Conservation (phyloP, 192 early-diverging fungal species). For the Coemansia sp. region DNA sequence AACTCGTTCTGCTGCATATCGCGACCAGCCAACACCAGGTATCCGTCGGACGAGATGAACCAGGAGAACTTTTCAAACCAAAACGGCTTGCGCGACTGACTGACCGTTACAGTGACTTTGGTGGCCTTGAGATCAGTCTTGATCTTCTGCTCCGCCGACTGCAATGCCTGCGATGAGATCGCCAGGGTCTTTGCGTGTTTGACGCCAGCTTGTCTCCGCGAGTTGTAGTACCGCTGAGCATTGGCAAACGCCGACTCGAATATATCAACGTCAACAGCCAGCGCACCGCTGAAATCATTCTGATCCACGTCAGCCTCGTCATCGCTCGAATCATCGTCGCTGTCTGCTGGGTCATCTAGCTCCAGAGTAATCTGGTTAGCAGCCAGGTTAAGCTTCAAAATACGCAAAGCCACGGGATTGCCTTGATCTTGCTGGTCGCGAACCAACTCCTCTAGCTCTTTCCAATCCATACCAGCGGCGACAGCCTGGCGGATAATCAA, state of each 20-base stretch:
- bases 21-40: slow-evolving; percentile 88
- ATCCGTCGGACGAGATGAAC: slow-evolving; percentile 93
- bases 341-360: slow-evolving; percentile 59
- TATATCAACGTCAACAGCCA: slow-evolving; percentile 83
- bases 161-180: slow-evolving; percentile 82
- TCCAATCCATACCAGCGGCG: slow-evolving; percentile 95
- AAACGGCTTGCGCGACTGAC: slow-evolving; percentile 85
- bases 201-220: slow-evolving; percentile 76
- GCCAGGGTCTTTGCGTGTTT: slow-evolving; percentile 93
- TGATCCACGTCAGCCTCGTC: slow-evolving; percentile 22
- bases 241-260: slow-evolving; percentile 87
- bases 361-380: slow-evolving; percentile 77
- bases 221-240: slow-evolving; percentile 86
- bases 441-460: slow-evolving; percentile 87
- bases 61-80: slow-evolving; percentile 99
- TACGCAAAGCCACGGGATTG: slow-evolving; percentile 81
- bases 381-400: slow-evolving; percentile 75
- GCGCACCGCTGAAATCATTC: slow-evolving; percentile 41
- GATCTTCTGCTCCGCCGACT: slow-evolving; percentile 92
- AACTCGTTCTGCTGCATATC: slow-evolving; percentile 95
- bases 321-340: slow-evolving; percentile 57
- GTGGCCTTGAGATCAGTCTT: slow-evolving; percentile 75
- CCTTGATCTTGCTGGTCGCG: slow-evolving; percentile 75
- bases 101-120: slow-evolving; percentile 75
- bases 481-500: slow-evolving; percentile 85